phyloP scores from a whole-genome alignment of 2,329 filamentous ascomycete species.

The Zymoseptoria tritici region DNA sequence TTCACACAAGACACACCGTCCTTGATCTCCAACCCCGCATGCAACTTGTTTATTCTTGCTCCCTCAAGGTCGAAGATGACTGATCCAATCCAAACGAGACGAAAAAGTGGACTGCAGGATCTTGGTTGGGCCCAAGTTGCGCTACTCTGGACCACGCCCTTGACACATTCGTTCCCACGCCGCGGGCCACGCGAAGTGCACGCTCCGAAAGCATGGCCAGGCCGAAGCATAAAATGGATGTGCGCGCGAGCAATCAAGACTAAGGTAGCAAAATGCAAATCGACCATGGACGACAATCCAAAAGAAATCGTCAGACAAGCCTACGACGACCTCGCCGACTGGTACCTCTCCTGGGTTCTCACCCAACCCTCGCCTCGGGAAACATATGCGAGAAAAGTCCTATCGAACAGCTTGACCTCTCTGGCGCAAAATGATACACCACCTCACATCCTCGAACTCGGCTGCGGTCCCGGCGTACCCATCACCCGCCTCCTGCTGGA shows the following conservation, averaged over 20 bases:
- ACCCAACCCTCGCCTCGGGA: slow-evolving; percentile 25
- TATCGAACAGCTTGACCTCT: slow-evolving; percentile 10
- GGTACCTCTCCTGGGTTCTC: slow-evolving; percentile 33
- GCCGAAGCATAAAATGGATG: background rate
- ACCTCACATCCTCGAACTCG: slow-evolving; percentile 33
- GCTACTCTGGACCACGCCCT: background rate
- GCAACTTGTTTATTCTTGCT: background rate
- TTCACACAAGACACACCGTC: too few species aligned
- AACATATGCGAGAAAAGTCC: slow-evolving; percentile 22
- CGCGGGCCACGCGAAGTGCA: background rate
- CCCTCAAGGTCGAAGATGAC: background rate
- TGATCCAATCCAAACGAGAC: background rate
- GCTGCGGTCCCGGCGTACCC: slow-evolving; percentile 37
- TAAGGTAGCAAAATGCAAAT: background rate
- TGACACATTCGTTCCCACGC: background rate
- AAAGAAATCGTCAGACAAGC: slow-evolving; percentile 14
- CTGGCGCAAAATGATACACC: slow-evolving; percentile 17
- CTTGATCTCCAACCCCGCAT: background rate
- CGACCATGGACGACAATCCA: slow-evolving; percentile 4
- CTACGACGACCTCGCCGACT: slow-evolving; percentile 33
- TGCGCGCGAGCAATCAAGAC: background rate
- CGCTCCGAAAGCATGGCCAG: background rate
- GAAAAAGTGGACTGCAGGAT: background rate
- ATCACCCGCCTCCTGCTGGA: slow-evolving; percentile 20
- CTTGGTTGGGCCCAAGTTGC: background rate